These are phyloP conservation scores for Corynespora cassiicola DNA, from an alignment of 2,329 filamentous ascomycete genomes.

Conservation along the genomic window DNA sequence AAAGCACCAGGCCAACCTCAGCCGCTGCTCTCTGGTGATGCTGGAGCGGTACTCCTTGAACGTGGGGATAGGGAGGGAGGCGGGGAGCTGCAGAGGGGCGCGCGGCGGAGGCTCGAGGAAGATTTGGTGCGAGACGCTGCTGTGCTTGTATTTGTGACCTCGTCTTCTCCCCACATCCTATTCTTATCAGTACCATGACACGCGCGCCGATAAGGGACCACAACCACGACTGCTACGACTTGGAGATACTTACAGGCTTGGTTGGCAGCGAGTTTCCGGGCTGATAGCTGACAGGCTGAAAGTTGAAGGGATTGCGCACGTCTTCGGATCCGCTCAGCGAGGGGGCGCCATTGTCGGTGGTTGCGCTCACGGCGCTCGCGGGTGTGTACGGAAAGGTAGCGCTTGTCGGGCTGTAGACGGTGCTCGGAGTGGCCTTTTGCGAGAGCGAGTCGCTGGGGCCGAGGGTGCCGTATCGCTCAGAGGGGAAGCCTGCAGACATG, in stretches of 20 bases:
- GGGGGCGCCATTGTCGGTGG: conserved; percentile 34
- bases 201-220: not conserved
- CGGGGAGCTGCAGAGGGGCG: conserved; percentile 85
- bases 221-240: too few relatives aligned
- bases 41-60: conserved; percentile 85
- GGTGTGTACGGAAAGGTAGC: conserved; percentile 42
- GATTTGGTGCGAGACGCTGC: conserved; percentile 94
- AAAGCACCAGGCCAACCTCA: conserved; percentile 84
- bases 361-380: conserved; percentile 32
- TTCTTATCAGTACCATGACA: conserved; percentile 27
- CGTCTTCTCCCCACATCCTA: conserved; percentile 90
- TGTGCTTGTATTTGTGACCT: conserved; percentile 98
- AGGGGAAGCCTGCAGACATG: conserved; percentile 47
- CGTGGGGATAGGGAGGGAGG: conserved; percentile 90
- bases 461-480: conserved; percentile 41
- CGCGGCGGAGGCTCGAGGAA: conserved; percentile 90
- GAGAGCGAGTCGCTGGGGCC: conserved; percentile 43
- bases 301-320: conserved; percentile 84
- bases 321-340: conserved; percentile 41
- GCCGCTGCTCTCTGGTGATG: conserved; percentile 87
- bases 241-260: conserved; percentile 63
- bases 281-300: conserved; percentile 70
- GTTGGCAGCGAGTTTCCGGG: conserved; percentile 70
- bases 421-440: conserved; percentile 37
- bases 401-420: conserved; percentile 40